Percentiles rank a stretch among this genome's conserved stretches.
phyloP scores from a whole-genome alignment of 1,284 basidiomycete genomes.

The Moesziomyces antarcticus region DNA sequence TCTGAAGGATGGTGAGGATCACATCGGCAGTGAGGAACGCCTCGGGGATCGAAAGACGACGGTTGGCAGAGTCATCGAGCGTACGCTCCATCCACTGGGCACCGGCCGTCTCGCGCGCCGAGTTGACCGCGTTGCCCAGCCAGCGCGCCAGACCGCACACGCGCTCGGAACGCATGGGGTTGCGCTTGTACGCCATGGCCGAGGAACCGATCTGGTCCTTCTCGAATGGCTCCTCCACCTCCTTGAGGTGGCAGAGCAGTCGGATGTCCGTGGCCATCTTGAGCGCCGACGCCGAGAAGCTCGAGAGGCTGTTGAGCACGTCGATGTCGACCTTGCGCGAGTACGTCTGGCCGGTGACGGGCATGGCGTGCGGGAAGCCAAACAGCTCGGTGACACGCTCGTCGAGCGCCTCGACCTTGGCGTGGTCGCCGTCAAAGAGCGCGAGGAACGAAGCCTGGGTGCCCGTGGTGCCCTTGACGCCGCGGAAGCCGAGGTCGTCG shows the following conservation, averaged over 20 bases:
- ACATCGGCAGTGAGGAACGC: slow-evolving; percentile 98
- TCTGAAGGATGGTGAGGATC: slow-evolving; percentile 92
- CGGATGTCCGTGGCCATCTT: slow-evolving; percentile 97
- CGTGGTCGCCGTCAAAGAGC: slow-evolving; percentile 86
- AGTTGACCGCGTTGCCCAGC: slow-evolving; percentile 69
- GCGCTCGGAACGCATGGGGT: slow-evolving; percentile 98
- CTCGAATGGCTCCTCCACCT: slow-evolving; percentile 99
- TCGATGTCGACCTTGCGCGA: slow-evolving; percentile 97
- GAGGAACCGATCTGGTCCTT: slow-evolving; percentile 92
- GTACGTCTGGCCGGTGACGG: slow-evolving; percentile 98
- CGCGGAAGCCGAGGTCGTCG: slow-evolving; percentile 95
- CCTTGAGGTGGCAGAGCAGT: slow-evolving; percentile 72
- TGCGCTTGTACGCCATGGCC: slow-evolving; percentile 99
- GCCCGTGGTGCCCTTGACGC: slow-evolving; percentile 98
- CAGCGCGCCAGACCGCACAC: slow-evolving; percentile 96
- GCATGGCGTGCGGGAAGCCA: slow-evolving; percentile 93
- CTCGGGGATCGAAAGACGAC: slow-evolving; percentile 93
- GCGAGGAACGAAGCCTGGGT: slow-evolving; percentile 96
- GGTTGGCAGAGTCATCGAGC: slow-evolving; percentile 80
- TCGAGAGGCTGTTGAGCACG: slow-evolving; percentile 87
- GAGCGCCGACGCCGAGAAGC: slow-evolving; percentile 93
- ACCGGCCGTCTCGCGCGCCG: slow-evolving; percentile 70
- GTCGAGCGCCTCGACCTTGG: slow-evolving; percentile 91
- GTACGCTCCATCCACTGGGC: slow-evolving; percentile 68
- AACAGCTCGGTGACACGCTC: slow-evolving; percentile 79